These are phyloP conservation scores for Clavariopsis aquatica DNA, from an alignment of 495 filamentous ascomycete species.

Conservation along the genomic window DNA sequence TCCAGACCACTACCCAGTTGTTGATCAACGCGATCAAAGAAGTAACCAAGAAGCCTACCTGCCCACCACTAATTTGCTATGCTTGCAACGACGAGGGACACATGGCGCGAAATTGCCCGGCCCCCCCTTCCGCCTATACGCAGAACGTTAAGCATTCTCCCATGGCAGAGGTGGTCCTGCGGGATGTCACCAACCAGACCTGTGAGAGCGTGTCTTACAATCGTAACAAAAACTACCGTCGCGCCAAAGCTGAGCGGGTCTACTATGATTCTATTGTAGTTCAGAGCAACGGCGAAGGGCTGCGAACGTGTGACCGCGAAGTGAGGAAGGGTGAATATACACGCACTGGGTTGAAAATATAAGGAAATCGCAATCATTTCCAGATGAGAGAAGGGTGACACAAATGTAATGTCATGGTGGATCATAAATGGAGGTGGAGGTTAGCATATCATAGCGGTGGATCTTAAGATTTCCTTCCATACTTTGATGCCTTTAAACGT, in stretches of 20 bases:
- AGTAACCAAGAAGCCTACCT: not conserved
- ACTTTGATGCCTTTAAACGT: too few species aligned
- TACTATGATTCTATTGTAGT: not conserved
- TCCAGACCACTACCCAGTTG: not conserved
- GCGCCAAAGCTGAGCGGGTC: not conserved
- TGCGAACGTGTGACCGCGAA: slow-evolving; percentile 12
- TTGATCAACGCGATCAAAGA: not conserved
- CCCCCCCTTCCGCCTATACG: not conserved
- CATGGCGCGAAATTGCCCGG: slow-evolving; percentile 10
- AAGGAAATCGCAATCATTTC: too few species aligned
- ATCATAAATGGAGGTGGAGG: too few species aligned
- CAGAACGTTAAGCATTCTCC: not conserved
- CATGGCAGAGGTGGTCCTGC: not conserved
- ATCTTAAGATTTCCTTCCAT: too few species aligned
- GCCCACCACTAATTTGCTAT: not conserved
- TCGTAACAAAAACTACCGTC: slow-evolving; percentile 11
- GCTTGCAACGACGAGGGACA: slow-evolving; percentile 12
- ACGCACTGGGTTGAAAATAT: too few species aligned
- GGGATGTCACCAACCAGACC: not conserved
- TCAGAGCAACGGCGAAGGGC: slow-evolving; percentile 3
- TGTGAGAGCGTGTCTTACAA: not conserved
- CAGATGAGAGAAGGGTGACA: too few species aligned
- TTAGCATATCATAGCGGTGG: too few species aligned
- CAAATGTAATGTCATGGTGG: too few species aligned
- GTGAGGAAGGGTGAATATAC: not conserved